Evolutionary conservation across 139 green algal species (phyloP), one percentile per base, ranked within the genome.

Genomic region (Tetratostichococcus sp.): DNA sequence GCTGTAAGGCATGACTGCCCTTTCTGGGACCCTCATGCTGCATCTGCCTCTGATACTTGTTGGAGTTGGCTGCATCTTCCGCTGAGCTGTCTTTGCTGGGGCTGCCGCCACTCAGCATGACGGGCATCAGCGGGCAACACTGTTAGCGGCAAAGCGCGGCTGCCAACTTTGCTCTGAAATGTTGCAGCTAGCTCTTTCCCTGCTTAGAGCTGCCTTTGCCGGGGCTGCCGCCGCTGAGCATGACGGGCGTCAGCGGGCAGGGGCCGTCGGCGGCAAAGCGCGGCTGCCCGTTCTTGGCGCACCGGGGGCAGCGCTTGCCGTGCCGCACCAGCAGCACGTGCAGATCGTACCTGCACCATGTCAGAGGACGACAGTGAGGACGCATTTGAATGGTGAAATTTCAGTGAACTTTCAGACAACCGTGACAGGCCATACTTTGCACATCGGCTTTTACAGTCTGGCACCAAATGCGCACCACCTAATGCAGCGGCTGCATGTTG

Each of bases 251-350:
- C 32, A 83, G 73, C 23, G 78, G 78, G 70, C 78, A 83, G 30
- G 67, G 31, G 2, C 73, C 78, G 21, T 77, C 25, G 26, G 42
- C 35, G 1, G 43, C 62, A 39, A 80, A 77, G 23, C 78, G 58
- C 28, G 73, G 69, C 21, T 77, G 57, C 1, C 74, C 74, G 34
- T 77, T 77, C 35, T 85, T 88, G 32, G 74, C 59, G 57, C 85
- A 90, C 1, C 69, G 28, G 23, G 77, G 39, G 70, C 87, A 91
- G 22, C 71, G 22, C 77, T 95, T 95, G 70, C 90, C 90, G 73
- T 95, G 90, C 35, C 85, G 70, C 67, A 95, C 90, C 70, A 95
- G 58, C 34, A 95, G 80, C 30, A 94, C 90, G 57, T 95, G 90
- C 58, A 95, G 69, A 31, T 88, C 81, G 69, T 86, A 88, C 81